phyloP scores from a whole-genome alignment of 495 filamentous ascomycete genomes.

The Aspergillus haitiensis region DNA sequence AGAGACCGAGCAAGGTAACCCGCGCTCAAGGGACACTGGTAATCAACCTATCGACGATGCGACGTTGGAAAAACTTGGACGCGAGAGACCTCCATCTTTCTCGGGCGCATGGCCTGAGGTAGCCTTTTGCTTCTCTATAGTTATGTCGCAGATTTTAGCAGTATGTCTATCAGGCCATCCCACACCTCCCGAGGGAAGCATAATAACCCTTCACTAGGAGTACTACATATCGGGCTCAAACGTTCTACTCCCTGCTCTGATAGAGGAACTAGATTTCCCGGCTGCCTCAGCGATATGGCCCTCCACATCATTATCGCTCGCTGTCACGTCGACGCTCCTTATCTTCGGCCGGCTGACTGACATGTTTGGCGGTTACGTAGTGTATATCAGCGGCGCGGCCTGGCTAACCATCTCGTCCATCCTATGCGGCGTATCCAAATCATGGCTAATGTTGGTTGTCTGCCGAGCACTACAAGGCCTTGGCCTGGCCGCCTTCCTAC shows the following conservation, averaged over 20 bases:
- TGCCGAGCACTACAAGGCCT: constrained; percentile 78
- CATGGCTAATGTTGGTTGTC: constrained; percentile 70
- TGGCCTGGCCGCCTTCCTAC: constrained; percentile 74
- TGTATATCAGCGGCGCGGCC: constrained; percentile 65
- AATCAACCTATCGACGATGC: background rate
- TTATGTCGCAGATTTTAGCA: constrained; percentile 71
- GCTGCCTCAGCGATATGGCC: constrained; percentile 71
- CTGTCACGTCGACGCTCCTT: constrained; percentile 71
- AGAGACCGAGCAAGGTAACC: too few relatives aligned
- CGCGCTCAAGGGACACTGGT: too few relatives aligned
- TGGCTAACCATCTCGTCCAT: constrained; percentile 77
- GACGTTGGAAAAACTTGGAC: constrained; percentile 49
- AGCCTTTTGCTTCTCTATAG: constrained; percentile 69
- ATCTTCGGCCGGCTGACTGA: constrained; percentile 75
- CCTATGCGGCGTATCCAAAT: constrained; percentile 68
- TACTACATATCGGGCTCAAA: constrained; percentile 89
- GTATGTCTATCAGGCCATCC: constrained; percentile 35
- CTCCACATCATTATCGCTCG: constrained; percentile 72
- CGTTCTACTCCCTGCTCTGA: constrained; percentile 70
- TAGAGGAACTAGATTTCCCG: constrained; percentile 63
- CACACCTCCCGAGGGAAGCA: background rate
- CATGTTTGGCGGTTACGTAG: constrained; percentile 71
- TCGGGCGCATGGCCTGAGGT: constrained; percentile 59
- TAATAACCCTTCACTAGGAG: constrained; percentile 41
- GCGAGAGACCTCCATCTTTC: constrained; percentile 69